These are phyloP conservation scores for Neurospora crassa DNA, from an alignment of 2,329 filamentous ascomycete species.

Conservation along the genomic window DNA sequence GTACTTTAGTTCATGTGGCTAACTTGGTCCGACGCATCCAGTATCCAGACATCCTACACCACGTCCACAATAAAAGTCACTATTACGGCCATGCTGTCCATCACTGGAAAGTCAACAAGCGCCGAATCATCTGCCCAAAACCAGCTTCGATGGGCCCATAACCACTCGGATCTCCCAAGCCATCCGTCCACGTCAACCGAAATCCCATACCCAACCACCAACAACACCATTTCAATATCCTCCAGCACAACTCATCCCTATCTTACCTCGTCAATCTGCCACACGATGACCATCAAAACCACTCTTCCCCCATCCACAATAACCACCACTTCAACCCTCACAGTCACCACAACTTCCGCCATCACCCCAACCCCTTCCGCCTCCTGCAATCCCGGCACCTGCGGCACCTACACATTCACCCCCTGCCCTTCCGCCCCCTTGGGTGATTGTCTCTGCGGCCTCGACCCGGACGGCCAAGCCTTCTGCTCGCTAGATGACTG, in stretches of 20 bases:
- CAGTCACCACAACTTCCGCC: not conserved
- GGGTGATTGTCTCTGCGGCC: conserved; percentile 10
- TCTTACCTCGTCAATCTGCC: not conserved
- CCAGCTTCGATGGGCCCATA: not conserved
- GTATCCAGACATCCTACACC: not conserved
- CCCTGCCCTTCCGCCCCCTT: conserved; percentile 7
- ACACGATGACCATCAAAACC: not conserved
- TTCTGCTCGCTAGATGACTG: conserved; percentile 12
- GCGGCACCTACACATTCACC: conserved; percentile 8
- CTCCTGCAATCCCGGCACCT: conserved; percentile 5
- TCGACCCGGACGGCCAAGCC: conserved; percentile 6
- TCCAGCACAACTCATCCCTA: not conserved
- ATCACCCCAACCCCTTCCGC: not conserved
- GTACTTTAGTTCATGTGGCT: not conserved
- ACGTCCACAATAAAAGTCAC: not conserved
- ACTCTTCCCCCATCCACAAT: not conserved
- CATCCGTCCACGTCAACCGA: not conserved
- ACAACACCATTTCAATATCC: not conserved
- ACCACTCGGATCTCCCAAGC: not conserved
- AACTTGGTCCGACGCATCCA: not conserved
- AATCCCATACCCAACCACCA: not conserved
- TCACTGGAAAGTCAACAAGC: not conserved
- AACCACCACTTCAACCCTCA: conserved; percentile 1
- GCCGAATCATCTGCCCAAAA: not conserved
- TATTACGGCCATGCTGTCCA: not conserved